Conservation (phyloP, 805 yeast genomes). For the Kodamaea neixiangensis region DNA sequence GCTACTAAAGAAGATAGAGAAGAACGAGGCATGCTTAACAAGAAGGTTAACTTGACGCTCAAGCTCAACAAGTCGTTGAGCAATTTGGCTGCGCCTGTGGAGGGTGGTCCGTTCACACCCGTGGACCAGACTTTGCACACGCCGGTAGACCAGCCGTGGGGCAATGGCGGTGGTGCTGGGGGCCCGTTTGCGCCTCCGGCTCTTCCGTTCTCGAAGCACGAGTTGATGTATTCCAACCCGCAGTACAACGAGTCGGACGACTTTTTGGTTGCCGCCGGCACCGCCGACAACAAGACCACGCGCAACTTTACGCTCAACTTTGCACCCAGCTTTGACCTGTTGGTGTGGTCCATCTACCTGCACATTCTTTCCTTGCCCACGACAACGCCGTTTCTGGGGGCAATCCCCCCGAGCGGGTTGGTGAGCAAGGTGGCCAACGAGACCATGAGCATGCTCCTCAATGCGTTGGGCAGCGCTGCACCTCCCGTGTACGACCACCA, state of each 20-base stretch:
- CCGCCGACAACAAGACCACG: conserved; percentile 18
- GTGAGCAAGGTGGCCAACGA: conserved; percentile 47
- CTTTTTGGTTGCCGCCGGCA: conserved; percentile 42
- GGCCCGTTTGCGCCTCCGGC: conserved; percentile 9
- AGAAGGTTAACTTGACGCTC: conserved; percentile 34
- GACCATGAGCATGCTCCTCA: conserved; percentile 30
- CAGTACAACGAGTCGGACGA: conserved; percentile 44
- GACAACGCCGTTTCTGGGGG: conserved; percentile 46
- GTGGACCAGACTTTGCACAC: conserved; percentile 44
- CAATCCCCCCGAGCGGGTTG: conserved; percentile 45
- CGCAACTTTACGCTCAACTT: conserved; percentile 36
- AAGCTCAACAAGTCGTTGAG: conserved; percentile 34
- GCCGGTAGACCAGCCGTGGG: conserved; percentile 35
- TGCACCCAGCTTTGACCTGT: conserved; percentile 38
- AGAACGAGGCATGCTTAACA: conserved; percentile 7
- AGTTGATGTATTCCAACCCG: conserved; percentile 31
- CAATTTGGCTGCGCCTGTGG: conserved; percentile 19
- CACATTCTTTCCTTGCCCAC: conserved; percentile 43
- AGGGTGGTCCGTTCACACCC: conserved; percentile 43
- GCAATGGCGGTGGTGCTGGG: conserved; percentile 3
- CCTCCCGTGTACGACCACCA: conserved; percentile 35
- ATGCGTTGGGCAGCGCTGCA: conserved; percentile 16
- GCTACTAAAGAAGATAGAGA: too few species aligned
- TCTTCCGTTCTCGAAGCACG: conserved; percentile 6
- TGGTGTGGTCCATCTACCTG: conserved; percentile 35